Conservation (phyloP, 169 alveolate genomes). For the Cystoisospora suis region DNA sequence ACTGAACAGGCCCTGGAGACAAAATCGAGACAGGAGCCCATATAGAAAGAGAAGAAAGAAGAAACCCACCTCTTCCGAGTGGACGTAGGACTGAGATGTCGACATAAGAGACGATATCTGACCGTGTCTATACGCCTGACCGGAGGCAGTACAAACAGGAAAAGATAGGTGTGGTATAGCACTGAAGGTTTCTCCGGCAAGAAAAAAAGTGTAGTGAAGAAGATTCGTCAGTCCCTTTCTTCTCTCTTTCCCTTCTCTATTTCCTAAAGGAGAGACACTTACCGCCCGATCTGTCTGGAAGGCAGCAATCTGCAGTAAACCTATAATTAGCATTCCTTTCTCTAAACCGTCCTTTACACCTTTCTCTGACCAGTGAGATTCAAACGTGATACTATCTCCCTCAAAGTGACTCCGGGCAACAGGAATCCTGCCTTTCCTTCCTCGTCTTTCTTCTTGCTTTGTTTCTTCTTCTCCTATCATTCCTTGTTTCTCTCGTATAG, state of each 20-base stretch:
- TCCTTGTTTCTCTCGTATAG: too few relatives aligned
- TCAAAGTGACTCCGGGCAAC: too few relatives aligned
- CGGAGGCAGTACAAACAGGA: background rate
- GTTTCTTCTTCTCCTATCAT: background rate
- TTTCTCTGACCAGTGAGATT: background rate
- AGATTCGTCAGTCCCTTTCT: background rate
- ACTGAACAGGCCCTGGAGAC: too few relatives aligned
- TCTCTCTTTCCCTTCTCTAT: background rate
- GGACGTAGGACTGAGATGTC: background rate
- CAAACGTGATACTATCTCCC: background rate
- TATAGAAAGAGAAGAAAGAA: too few relatives aligned
- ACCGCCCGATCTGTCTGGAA: slow-evolving; percentile 17
- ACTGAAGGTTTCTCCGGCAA: background rate
- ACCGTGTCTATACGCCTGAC: background rate
- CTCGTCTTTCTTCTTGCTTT: background rate
- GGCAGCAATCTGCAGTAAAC: slow-evolving; percentile 6
- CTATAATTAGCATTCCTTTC: background rate
- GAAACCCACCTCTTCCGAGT: too few relatives aligned
- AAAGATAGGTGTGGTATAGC: background rate
- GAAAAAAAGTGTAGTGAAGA: background rate
- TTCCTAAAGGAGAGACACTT: background rate
- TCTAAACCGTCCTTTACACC: background rate
- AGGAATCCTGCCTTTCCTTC: background rate
- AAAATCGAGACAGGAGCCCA: too few relatives aligned
- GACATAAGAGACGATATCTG: background rate